Conservation (phyloP, 108 stramenopile species). For the Fragilaria crotonensis region DNA sequence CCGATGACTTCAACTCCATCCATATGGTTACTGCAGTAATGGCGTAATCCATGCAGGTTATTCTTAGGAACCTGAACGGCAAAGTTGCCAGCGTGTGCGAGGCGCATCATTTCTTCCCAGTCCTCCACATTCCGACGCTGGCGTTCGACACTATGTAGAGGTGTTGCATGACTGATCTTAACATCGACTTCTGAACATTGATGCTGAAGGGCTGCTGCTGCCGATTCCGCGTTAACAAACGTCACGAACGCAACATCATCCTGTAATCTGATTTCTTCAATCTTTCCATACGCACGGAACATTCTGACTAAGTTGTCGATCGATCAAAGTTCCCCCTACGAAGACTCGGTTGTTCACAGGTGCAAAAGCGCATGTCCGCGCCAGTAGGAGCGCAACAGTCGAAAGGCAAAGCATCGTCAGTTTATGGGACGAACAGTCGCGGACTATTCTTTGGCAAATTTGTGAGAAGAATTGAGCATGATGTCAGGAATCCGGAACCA, state of each 20-base stretch:
- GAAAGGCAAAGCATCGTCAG: no score
- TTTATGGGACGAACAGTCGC: no score
- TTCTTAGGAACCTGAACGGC: not conserved
- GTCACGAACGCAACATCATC: not conserved
- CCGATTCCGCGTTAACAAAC: not conserved
- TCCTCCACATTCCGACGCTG: not conserved
- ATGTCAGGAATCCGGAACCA: no score
- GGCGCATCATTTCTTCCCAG: not conserved
- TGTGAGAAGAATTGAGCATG: no score
- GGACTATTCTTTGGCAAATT: no score
- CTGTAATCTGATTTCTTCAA: not conserved
- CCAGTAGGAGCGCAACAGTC: no score
- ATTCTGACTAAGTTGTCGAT: not conserved
- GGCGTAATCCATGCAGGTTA: not conserved
- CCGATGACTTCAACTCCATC: not conserved
- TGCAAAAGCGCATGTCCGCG: not conserved
- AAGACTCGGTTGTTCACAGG: slow-evolving; percentile 1
- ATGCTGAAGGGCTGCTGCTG: not conserved
- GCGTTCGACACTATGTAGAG: not conserved
- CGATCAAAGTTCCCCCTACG: not conserved
- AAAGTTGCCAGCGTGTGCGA: not conserved
- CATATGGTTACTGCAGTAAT: not conserved
- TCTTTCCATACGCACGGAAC: not conserved
- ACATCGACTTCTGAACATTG: not conserved
- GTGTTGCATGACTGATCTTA: not conserved